A percentile compares a stretch with the other conserved stretches of the same genome.
phyloP scores from a whole-genome alignment of 257 asterid genomes.

The Eustoma russellianum region DNA sequence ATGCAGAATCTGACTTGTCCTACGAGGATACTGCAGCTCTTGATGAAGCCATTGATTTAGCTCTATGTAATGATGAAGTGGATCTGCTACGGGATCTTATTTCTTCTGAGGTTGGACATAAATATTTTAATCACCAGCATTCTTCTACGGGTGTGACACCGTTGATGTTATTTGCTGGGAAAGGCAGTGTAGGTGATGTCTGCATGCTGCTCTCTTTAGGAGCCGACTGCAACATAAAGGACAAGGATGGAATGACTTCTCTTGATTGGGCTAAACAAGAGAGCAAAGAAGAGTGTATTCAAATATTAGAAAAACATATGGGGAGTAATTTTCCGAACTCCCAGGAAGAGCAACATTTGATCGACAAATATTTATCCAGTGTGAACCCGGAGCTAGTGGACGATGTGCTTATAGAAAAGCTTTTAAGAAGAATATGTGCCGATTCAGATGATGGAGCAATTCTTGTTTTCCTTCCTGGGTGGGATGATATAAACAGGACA shows the following conservation, averaged over 20 bases:
- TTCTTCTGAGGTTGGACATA: slow-evolving; percentile 46
- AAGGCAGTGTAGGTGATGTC: slow-evolving; percentile 67
- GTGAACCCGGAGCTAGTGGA: slow-evolving; percentile 66
- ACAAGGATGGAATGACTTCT: slow-evolving; percentile 56
- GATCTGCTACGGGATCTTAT: slow-evolving; percentile 62
- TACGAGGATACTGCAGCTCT: slow-evolving; percentile 59
- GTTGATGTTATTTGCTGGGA: slow-evolving; percentile 74
- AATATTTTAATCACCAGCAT: slow-evolving; percentile 60
- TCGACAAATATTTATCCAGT: slow-evolving; percentile 62
- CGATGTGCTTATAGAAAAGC: slow-evolving; percentile 68
- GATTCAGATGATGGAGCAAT: slow-evolving; percentile 73
- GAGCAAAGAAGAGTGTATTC: slow-evolving; percentile 49
- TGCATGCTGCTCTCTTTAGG: slow-evolving; percentile 87
- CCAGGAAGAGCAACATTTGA: slow-evolving; percentile 41
- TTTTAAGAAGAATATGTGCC: slow-evolving; percentile 57
- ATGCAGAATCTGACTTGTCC: slow-evolving; percentile 29
- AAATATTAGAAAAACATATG: slow-evolving; percentile 52
- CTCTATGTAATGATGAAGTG: slow-evolving; percentile 56
- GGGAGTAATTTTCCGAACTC: slow-evolving; percentile 36
- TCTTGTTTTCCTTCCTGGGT: slow-evolving; percentile 89
- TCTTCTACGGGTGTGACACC: slow-evolving; percentile 70
- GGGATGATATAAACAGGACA: slow-evolving; percentile 79
- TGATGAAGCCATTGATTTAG: slow-evolving; percentile 74
- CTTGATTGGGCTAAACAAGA: slow-evolving; percentile 59
- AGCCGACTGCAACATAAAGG: slow-evolving; percentile 46